Evolutionary conservation across 169 alveolate genomes (phyloP), one percentile per base, ranked within the genome.

Genomic region (Perkinsus chesapeaki): DNA sequence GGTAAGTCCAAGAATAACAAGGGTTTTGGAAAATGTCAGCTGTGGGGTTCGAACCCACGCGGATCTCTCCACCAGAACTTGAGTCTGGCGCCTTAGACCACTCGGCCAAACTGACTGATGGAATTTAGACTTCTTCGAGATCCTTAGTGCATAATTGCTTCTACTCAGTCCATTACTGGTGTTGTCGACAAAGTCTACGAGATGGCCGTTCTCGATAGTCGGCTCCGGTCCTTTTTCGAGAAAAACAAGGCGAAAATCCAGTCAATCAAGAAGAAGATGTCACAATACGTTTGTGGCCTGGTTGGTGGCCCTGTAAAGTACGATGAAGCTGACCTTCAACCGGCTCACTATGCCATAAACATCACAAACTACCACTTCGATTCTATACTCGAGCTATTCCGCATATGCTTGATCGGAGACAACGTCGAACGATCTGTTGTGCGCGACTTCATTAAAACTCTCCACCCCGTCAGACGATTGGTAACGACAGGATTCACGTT

Each of bases 21-120:
- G 72, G 72, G 19, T 47, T 47, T 47, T 10, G 72, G 72, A 34
- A 60, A 60, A 23, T 60, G 82, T 60, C 82, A 60, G 82, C 82
- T 60, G 82, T 60, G 82, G 82, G 82, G 82, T 60, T 60, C 82
- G 82, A 60, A 60, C 82, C 82, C 82, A 60, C 82, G 82, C 82
- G 82, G 82, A 60, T 60, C 23, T 60, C 82, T 60, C 82, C 82
- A 60, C 82, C 82, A 60, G 82, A 60, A 60, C 82, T 60, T 60
- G 82, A 60, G 82, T 60, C 82, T 60, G 82, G 82, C 82, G 82
- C 82, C 82, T 60, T 60, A 60, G 82, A 60, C 82, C 82, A 60
- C 82, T 60, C 82, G 82, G 82, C 82, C 82, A 60, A 60, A 60
- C 82, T 60, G 82, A 60, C 82, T 60, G 82, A 60, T 60, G 31